Evolutionary conservation across 2,329 filamentous ascomycete genomes (phyloP).

Genomic region (Alternaria atra): DNA sequence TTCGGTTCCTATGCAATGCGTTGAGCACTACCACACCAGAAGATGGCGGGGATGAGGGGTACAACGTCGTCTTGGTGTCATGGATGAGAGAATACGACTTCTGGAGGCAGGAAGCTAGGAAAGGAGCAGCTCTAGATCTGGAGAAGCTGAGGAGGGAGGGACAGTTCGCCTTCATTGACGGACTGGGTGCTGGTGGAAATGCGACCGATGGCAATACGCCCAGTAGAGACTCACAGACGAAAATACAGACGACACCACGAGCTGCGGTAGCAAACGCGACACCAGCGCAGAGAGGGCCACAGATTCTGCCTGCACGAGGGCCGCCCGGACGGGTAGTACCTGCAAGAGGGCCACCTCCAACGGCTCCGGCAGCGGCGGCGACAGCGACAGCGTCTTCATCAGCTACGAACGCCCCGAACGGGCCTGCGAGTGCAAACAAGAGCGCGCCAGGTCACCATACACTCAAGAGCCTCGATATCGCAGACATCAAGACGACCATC

Average conservation of each 20-base stretch:
- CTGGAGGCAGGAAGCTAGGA: constrained; percentile 76
- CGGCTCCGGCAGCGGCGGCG: neutral
- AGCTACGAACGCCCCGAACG: neutral
- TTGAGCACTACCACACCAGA: constrained; percentile 41
- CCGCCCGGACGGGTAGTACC: constrained; percentile 30
- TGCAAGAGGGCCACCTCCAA: constrained; percentile 21
- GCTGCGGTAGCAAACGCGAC: neutral
- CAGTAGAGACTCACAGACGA: constrained; percentile 1
- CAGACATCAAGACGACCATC: constrained; percentile 37
- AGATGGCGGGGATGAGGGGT: constrained; percentile 40
- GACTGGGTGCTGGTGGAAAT: constrained; percentile 66
- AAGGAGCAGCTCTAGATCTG: constrained; percentile 77
- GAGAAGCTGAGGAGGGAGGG: constrained; percentile 65
- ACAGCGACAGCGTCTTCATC: neutral
- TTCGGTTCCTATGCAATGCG: constrained; percentile 61
- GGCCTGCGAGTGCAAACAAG: constrained; percentile 4
- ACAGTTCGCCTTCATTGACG: constrained; percentile 78
- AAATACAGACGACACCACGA: constrained; percentile 5
- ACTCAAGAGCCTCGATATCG: constrained; percentile 40
- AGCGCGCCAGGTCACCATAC: constrained; percentile 23
- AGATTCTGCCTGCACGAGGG: constrained; percentile 27
- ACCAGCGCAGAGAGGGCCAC: constrained; percentile 4
- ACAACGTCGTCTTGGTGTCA: constrained; percentile 75
- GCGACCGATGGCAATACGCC: constrained; percentile 3
- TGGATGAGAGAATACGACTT: constrained; percentile 82